Percentiles rank a stretch among this genome's conserved stretches.
Evolutionary conservation across 768 basidiomycete genomes (phyloP).

Genomic region (Fibroporia radiculosa): DNA sequence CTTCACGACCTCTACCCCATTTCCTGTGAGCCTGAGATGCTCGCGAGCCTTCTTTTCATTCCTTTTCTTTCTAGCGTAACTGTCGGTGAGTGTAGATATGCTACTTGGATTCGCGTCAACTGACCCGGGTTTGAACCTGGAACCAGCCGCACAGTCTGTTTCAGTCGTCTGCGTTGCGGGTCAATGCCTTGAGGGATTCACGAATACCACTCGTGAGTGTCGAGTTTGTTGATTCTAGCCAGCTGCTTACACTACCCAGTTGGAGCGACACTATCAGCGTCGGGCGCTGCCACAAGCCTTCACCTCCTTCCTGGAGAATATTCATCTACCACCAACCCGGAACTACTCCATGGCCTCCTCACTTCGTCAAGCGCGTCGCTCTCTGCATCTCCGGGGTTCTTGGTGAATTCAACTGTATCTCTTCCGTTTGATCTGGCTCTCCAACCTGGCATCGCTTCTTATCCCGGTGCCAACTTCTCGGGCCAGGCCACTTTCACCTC

Average conservation of each 20-base stretch:
- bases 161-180: conserved; percentile 80
- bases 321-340: conserved; percentile 59
- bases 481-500: conserved; percentile 54
- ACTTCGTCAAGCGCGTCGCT: conserved; percentile 57
- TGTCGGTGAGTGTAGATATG: conserved; percentile 24
- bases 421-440: conserved; percentile 65
- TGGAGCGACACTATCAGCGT: conserved; percentile 55
- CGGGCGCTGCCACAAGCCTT: conserved; percentile 43
- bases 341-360: conserved; percentile 60
- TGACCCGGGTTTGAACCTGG: neutral
- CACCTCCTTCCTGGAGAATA: conserved; percentile 76
- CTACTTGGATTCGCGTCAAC: neutral
- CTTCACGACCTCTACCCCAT: conserved; percentile 11
- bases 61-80: conserved; percentile 30
- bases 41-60: conserved; percentile 30
- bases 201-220: conserved; percentile 62
- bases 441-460: conserved; percentile 61
- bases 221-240: conserved; percentile 25
- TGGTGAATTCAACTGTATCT: conserved; percentile 43
- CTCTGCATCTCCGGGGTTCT: conserved; percentile 57
- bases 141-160: conserved; percentile 39
- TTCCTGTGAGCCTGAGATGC: conserved; percentile 25
- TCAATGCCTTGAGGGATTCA: conserved; percentile 77
- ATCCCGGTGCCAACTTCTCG: conserved; percentile 53
- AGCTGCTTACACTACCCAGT: conserved; percentile 35